Percentiles rank a stretch among this genome's conserved stretches.
Conservation (phyloP, 768 basidiomycete species). For the Podaxis sp. region DNA sequence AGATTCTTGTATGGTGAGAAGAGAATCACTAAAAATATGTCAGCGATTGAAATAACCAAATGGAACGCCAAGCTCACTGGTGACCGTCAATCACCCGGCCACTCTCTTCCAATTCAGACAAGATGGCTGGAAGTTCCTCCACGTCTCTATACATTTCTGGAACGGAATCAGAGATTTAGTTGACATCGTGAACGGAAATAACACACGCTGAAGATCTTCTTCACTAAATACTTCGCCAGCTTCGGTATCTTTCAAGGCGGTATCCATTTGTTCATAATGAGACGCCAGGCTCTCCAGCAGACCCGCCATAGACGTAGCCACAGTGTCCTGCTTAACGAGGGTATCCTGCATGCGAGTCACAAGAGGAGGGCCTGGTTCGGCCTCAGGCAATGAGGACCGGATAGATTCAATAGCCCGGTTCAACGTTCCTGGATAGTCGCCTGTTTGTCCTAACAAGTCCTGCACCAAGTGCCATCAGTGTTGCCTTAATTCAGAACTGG, state of each 20-base stretch:
- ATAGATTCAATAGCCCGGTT: slow-evolving; percentile 51
- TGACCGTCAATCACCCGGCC: slow-evolving; percentile 46
- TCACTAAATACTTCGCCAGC: slow-evolving; percentile 63
- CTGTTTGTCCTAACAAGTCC: slow-evolving; percentile 60
- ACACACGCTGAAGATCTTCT: slow-evolving; percentile 63
- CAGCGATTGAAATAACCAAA: neutral
- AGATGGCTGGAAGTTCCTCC: slow-evolving; percentile 69
- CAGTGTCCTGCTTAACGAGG: slow-evolving; percentile 51
- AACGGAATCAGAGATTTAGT: neutral
- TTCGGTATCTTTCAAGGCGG: slow-evolving; percentile 62
- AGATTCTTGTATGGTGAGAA: slow-evolving; percentile 38
- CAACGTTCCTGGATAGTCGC: slow-evolving; percentile 65
- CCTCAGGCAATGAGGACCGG: slow-evolving; percentile 42
- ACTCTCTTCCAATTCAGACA: slow-evolving; percentile 65
- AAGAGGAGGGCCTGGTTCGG: slow-evolving; percentile 9
- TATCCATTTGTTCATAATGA: slow-evolving; percentile 77
- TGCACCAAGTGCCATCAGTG: slow-evolving; percentile 21
- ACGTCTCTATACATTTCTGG: slow-evolving; percentile 81
- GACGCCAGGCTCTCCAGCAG: slow-evolving; percentile 66
- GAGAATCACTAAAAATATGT: slow-evolving; percentile 38
- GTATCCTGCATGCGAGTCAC: slow-evolving; percentile 41
- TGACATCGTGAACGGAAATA: neutral
- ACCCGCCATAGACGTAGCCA: slow-evolving; percentile 63
- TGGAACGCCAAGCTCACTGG: slow-evolving; percentile 40
- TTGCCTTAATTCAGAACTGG: neutral